Evolutionary conservation across 2,329 filamentous ascomycete genomes (phyloP).

Genomic region (Aureobasidium namibiae): DNA sequence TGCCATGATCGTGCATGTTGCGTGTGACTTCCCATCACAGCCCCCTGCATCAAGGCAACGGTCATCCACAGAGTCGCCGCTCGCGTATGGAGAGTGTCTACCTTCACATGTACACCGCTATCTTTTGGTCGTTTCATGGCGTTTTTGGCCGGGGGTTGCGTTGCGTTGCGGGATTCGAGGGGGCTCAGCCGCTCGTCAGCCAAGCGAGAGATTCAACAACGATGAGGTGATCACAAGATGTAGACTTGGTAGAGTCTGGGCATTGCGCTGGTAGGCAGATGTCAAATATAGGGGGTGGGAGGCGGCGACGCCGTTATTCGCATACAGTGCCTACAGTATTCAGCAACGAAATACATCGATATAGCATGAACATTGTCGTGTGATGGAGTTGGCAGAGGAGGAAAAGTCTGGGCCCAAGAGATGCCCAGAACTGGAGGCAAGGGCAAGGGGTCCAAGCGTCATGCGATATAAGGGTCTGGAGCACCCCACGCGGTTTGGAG

Average conservation of each 20-base stretch:
- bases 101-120: not conserved
- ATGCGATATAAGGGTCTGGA: not conserved
- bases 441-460: not conserved
- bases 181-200: slow-evolving; percentile 1
- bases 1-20: not conserved
- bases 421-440: not conserved
- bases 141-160: not conserved
- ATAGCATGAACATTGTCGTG: not conserved
- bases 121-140: no score
- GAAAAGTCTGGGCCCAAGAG: not conserved
- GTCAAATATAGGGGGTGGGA: not conserved
- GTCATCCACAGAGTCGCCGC: not conserved
- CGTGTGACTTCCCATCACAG: not conserved
- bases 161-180: not conserved
- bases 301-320: not conserved
- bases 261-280: not conserved
- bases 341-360: not conserved
- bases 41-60: not conserved
- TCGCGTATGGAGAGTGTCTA: not conserved
- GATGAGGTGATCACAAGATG: not conserved
- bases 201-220: not conserved
- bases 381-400: not conserved
- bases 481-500: slow-evolving; percentile 3
- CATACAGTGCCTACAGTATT: not conserved
- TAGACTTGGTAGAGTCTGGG: no score